Conservation (phyloP, 495 filamentous ascomycete genomes). For the Lentithecium fluviatile region DNA sequence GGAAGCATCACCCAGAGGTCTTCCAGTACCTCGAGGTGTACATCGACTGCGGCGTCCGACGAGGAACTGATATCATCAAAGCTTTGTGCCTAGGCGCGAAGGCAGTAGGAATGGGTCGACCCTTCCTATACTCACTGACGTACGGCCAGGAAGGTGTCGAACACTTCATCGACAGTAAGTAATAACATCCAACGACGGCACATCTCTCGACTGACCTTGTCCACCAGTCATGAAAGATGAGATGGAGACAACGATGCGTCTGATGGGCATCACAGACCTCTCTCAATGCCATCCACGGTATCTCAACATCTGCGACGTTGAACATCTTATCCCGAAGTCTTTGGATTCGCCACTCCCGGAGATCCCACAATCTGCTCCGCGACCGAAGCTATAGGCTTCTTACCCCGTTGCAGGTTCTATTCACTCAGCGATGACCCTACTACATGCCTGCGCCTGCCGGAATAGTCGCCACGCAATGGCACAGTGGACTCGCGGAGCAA, state of each 20-base stretch:
- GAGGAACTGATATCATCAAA: constrained; percentile 93
- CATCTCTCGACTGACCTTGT: not conserved
- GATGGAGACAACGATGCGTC: constrained; percentile 23
- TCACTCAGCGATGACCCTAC: no score
- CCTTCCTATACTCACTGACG: constrained; percentile 68
- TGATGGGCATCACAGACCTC: constrained; percentile 23
- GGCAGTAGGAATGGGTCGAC: constrained; percentile 90
- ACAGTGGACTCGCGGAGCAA: no score
- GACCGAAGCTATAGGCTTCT: not conserved
- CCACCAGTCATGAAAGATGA: constrained; percentile 21
- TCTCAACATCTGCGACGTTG: constrained; percentile 19
- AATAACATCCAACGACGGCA: not conserved
- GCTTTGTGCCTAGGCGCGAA: constrained; percentile 87
- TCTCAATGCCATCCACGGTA: constrained; percentile 17
- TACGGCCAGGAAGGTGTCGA: constrained; percentile 24
- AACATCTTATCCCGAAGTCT: constrained; percentile 10
- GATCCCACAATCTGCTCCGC: not conserved
- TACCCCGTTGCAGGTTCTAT: no score
- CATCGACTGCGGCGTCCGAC: constrained; percentile 83
- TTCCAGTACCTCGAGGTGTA: constrained; percentile 44
- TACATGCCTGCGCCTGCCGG: no score
- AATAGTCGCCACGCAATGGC: no score
- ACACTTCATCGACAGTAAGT: constrained; percentile 24
- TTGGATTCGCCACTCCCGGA: not conserved
- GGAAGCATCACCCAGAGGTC: constrained; percentile 6